phyloP scores from a whole-genome alignment of 2,329 filamentous ascomycete genomes.

The Fusarium tricinctum region DNA sequence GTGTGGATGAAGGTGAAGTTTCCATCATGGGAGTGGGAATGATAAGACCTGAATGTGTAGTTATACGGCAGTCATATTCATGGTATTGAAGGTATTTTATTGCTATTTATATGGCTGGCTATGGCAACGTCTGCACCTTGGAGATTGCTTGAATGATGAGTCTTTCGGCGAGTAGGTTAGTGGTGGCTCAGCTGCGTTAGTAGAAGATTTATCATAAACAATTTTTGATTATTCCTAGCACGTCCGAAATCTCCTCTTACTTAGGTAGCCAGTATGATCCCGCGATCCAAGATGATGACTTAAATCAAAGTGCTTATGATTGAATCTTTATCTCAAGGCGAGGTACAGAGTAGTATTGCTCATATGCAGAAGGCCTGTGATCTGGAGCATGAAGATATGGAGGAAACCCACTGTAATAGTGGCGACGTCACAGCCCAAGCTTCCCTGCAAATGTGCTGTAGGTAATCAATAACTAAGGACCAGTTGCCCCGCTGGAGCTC shows the following conservation, averaged over 20 bases:
- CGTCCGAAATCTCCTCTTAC: neutral
- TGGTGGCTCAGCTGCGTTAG: constrained; percentile 18
- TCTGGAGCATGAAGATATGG: neutral
- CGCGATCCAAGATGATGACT: no score
- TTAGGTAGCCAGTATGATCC: neutral
- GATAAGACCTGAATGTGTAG: neutral
- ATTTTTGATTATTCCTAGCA: neutral
- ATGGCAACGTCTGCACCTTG: neutral
- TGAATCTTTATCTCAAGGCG: no score
- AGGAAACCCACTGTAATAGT: constrained; percentile 7
- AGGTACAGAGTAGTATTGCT: no score
- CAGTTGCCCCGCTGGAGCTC: constrained; percentile 27
- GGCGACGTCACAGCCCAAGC: constrained; percentile 31
- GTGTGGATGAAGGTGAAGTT: constrained; percentile 38
- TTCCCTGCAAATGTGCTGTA: constrained; percentile 4
- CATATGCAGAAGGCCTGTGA: neutral
- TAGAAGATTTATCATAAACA: neutral
- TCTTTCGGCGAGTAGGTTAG: constrained; percentile 36
- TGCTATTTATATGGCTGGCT: neutral
- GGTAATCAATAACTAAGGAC: constrained; percentile 7
- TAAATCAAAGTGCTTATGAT: no score
- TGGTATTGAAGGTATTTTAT: neutral
- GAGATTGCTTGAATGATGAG: constrained; percentile 15
- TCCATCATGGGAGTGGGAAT: constrained; percentile 30
- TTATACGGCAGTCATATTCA: neutral